A percentile compares a stretch with the other conserved stretches of the same genome.
These are phyloP conservation scores for Eucalyptus pauciflora DNA, from an alignment of 345 rosid genomes.

Conservation along the genomic window DNA sequence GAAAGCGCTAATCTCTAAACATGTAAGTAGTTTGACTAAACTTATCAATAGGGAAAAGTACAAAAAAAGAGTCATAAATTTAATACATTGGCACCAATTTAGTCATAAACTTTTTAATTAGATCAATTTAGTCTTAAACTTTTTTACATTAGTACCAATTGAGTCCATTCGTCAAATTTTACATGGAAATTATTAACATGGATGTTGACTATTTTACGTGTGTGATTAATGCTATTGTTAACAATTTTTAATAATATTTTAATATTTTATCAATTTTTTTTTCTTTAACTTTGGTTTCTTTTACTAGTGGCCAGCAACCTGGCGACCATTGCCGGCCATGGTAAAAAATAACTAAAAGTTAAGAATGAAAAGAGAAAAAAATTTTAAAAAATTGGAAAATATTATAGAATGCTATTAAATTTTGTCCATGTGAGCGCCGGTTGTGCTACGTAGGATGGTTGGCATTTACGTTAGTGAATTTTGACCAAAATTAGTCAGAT, in stretches of 20 bases:
- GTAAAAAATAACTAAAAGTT: too few relatives aligned
- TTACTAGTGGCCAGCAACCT: rapidly evolving
- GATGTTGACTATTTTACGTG: rapidly evolving
- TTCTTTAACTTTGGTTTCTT: too few relatives aligned
- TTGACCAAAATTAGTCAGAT: rapidly evolving
- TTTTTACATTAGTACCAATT: too few relatives aligned
- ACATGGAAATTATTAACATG: rapidly evolving
- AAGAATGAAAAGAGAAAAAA: too few relatives aligned
- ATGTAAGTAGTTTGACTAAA: neutral
- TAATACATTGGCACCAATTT: rapidly evolving
- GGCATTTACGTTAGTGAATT: rapidly evolving
- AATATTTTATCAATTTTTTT: too few relatives aligned
- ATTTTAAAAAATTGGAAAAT: rapidly evolving
- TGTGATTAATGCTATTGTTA: rapidly evolving
- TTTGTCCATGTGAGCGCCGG: rapidly evolving
- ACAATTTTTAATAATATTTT: too few relatives aligned
- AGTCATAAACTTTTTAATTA: too few relatives aligned
- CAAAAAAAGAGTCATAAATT: too few relatives aligned
- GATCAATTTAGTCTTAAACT: rapidly evolving
- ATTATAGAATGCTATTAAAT: too few relatives aligned
- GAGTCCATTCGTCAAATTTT: rapidly evolving
- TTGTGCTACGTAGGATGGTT: too few relatives aligned
- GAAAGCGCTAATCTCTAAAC: neutral
- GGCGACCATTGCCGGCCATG: rapidly evolving
- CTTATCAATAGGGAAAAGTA: too few relatives aligned